Conservation (phyloP, 805 yeast species). For the Myxozyma monticola region DNA sequence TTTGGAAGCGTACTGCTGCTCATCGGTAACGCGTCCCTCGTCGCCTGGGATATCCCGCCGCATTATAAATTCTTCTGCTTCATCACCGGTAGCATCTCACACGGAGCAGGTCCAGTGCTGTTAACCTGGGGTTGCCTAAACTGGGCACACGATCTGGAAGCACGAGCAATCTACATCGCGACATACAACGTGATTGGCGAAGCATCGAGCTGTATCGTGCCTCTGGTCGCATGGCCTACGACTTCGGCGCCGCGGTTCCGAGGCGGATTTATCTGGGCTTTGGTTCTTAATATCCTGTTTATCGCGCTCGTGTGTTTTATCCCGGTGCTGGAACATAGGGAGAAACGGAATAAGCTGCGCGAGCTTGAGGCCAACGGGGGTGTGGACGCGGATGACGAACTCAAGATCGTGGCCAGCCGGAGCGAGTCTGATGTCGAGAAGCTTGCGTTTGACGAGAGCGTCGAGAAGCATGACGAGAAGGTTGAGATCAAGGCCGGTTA, state of each 20-base stretch:
- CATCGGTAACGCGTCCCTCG: constrained; percentile 47
- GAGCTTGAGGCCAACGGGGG: no score
- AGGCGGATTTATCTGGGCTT: constrained; percentile 20
- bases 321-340: no score
- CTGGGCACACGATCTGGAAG: constrained; percentile 22
- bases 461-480: not conserved
- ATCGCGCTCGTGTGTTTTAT: constrained; percentile 8
- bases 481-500: not conserved
- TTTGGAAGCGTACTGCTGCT: constrained; percentile 14
- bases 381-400: no score
- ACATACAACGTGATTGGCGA: constrained; percentile 26
- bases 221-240: constrained; percentile 26
- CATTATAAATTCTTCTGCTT: constrained; percentile 62
- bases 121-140: constrained; percentile 25
- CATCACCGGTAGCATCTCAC: constrained; percentile 24
- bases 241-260: constrained; percentile 5
- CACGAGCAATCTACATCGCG: constrained; percentile 22
- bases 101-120: constrained; percentile 25
- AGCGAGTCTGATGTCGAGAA: no score
- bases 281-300: constrained; percentile 8
- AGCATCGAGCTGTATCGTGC: constrained; percentile 20
- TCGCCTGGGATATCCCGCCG: constrained; percentile 57
- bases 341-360: no score
- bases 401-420: no score
- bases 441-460: not conserved